Evolutionary conservation across 2,329 filamentous ascomycete genomes (phyloP), one percentile per base, ranked within the genome.

Genomic region (Sclerotinia nivalis): DNA sequence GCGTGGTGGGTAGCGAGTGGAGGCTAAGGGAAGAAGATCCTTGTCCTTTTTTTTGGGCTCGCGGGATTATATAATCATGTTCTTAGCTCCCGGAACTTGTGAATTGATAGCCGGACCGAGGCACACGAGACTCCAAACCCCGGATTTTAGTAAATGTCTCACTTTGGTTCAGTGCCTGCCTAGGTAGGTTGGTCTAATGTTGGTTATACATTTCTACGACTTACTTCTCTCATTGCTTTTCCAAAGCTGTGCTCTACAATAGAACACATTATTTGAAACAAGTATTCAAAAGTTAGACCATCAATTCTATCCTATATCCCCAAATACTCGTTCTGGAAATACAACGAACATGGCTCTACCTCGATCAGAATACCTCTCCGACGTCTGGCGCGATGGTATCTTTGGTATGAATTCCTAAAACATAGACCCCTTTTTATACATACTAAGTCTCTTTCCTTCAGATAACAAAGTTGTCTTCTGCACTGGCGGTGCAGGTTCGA

Each of bases 381-480:
- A 89, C 71, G 88, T 93, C 75, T 97, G 94, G 93, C 89, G 86
- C 75, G 91, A 97, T 81, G 92, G 90, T 73, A 90, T 97, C 73
- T 97, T 97, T 79, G 87, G 93, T 96, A 81, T 74, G 85, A 75
- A 15, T 6, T 62, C 18, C 43, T 40, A 22, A 22, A 22, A 25
- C 45, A 49, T 10, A 28, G 8, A 45, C 25, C 10, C n/a, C 15
- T 60, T 54, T 12, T n/a, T 52, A 43, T 52, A 28, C 20, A 66
- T 73, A 68, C 72, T 71, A 61, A 50, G 69, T n/a, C 64, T 58
- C 20, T 20, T 43, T 10, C 4, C 15, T 22, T 40, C 76, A 96
- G 93, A 90, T 73, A 89, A 90, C 79, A 95, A 96, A 77, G 94
- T 98, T 58, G 88, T 95, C 75, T 97, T 98, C 81, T 96, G 96